Conservation (phyloP, 768 basidiomycete species). For the Leccinum fibrillosum region DNA sequence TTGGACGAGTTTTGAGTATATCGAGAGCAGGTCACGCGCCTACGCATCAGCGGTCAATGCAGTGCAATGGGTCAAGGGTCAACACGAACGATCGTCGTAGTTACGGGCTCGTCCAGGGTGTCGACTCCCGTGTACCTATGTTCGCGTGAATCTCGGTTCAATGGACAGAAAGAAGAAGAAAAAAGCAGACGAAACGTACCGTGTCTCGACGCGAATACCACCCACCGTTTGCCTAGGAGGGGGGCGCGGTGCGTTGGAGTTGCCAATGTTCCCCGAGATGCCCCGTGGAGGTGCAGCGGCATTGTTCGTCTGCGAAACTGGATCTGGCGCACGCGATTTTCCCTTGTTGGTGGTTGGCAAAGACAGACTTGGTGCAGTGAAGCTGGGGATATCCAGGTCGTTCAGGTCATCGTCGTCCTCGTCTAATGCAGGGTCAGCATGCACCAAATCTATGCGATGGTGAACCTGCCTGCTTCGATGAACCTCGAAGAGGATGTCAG, state of each 20-base stretch:
- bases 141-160: not conserved
- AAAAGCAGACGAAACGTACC: conserved; percentile 44
- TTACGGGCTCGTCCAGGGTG: conserved; percentile 90
- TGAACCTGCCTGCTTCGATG: conserved; percentile 66
- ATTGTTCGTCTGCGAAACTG: conserved; percentile 42
- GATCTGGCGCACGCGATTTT: conserved; percentile 61
- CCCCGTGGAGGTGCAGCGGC: conserved; percentile 33
- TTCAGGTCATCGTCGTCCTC: conserved; percentile 77
- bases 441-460: not conserved
- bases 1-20: conserved; percentile 90
- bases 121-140: conserved; percentile 71
- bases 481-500: conserved; percentile 67
- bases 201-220: conserved; percentile 86
- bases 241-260: conserved; percentile 39
- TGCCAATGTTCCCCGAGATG: conserved; percentile 74
- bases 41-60: conserved; percentile 31
- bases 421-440: conserved; percentile 35
- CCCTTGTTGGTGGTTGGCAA: conserved; percentile 59
- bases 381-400: conserved; percentile 78
- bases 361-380: conserved; percentile 59
- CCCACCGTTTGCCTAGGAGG: conserved; percentile 66
- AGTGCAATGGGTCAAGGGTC: conserved; percentile 1
- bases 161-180: too few species aligned
- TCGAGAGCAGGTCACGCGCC: conserved; percentile 87
- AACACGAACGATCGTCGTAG: conserved; percentile 77